Evolutionary conservation across 805 yeast genomes (phyloP).

Genomic region (Tetrapisispora fleetii): DNA sequence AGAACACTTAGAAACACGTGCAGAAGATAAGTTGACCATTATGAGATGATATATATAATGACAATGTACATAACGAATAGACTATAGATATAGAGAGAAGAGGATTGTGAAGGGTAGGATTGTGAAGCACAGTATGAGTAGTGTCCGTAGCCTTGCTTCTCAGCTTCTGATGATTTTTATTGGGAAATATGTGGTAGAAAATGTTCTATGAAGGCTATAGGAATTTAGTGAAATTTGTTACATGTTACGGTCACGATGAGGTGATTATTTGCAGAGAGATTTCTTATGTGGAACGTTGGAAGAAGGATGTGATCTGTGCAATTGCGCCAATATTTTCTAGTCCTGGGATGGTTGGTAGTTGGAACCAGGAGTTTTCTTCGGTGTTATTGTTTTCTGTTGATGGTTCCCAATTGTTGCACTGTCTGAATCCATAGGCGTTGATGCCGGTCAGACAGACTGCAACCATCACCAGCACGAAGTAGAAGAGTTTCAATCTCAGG

Average conservation of each 20-base stretch:
- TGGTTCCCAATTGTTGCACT: conserved; percentile 80
- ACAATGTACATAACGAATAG: too few species aligned
- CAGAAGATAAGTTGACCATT: not conserved
- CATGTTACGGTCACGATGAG: not conserved
- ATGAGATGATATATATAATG: too few species aligned
- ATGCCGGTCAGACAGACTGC: conserved; percentile 67
- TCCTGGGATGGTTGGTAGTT: conserved; percentile 21
- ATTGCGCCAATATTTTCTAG: conserved; percentile 20
- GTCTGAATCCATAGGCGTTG: conserved; percentile 81
- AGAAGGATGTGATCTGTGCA: conserved; percentile 21
- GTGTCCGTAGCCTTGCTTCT: too few species aligned
- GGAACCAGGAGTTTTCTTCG: conserved; percentile 21
- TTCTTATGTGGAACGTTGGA: conserved; percentile 10
- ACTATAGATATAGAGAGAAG: too few species aligned
- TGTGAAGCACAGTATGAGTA: too few species aligned
- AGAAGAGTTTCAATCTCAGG: conserved; percentile 63
- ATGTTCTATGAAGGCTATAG: not conserved
- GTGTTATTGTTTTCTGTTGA: conserved; percentile 5
- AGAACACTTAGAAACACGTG: not conserved
- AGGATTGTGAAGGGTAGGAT: too few species aligned
- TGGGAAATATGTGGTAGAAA: too few species aligned
- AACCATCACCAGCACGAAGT: conserved; percentile 51
- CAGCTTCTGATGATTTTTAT: too few species aligned
- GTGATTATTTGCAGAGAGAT: not conserved
- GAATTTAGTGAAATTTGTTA: not conserved